Conservation (phyloP, 2,329 filamentous ascomycete genomes). For the Pseudocercospora macadamiae region DNA sequence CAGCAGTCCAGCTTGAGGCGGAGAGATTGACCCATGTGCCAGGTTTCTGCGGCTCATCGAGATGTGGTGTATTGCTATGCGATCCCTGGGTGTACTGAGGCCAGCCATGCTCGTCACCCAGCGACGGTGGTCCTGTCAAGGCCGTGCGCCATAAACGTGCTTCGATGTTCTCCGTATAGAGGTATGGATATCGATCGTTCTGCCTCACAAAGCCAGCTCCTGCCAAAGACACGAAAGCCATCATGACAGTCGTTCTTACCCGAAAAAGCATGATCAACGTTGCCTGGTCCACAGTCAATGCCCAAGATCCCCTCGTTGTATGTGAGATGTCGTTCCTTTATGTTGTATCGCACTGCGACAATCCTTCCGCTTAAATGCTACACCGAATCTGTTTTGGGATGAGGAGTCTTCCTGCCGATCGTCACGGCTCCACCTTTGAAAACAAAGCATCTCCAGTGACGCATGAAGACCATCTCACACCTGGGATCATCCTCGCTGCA, state of each 20-base stretch:
- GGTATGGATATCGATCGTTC: neutral
- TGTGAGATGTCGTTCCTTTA: neutral
- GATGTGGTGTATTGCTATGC: constrained; percentile 19
- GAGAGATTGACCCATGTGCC: constrained; percentile 17
- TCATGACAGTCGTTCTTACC: neutral
- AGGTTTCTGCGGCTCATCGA: constrained; percentile 7
- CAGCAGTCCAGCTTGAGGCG: constrained; percentile 25
- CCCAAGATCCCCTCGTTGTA: neutral
- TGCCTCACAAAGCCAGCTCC: neutral
- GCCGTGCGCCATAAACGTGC: constrained; percentile 23
- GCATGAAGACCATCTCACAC: neutral
- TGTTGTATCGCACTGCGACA: neutral
- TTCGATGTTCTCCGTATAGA: constrained; percentile 21
- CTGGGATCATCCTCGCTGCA: neutral
- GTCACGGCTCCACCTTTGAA: neutral
- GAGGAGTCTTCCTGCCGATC: constrained; percentile 2
- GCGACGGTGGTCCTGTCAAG: constrained; percentile 11
- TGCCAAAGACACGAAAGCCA: neutral
- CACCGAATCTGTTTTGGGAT: neutral
- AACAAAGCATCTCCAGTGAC: neutral
- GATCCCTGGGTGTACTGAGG: constrained; percentile 23
- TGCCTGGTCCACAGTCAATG: neutral
- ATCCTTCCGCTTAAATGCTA: neutral
- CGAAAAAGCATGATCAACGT: neutral
- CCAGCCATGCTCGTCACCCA: constrained; percentile 18